phyloP scores from a whole-genome alignment of 106 monocot species.

The Dendrobium huoshanense region DNA sequence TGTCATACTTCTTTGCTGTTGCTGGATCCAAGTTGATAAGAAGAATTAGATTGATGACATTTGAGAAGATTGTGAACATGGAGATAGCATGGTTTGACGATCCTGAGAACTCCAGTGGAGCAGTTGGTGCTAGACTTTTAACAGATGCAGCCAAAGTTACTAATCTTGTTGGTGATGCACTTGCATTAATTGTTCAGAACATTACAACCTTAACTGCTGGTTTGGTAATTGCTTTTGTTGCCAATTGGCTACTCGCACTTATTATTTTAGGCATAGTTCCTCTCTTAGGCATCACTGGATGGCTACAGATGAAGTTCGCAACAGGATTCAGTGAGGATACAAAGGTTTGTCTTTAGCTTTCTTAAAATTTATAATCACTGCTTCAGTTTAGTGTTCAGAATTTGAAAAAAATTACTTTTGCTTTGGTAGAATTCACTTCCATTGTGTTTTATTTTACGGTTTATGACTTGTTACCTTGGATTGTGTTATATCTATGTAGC shows the following conservation, averaged over 20 bases:
- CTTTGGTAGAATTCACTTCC: too few species aligned
- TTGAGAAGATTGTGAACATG: slow-evolving; percentile 27
- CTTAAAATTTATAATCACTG: too few species aligned
- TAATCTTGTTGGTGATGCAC: slow-evolving; percentile 33
- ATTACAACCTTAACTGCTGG: slow-evolving; percentile 22
- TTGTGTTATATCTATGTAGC: too few species aligned
- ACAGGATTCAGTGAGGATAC: slow-evolving; percentile 25
- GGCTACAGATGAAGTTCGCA: slow-evolving; percentile 31
- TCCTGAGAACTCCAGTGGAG: slow-evolving; percentile 31
- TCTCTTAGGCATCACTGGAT: slow-evolving; percentile 27
- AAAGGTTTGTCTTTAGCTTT: slow-evolving; percentile 17
- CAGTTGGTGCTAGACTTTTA: slow-evolving; percentile 32
- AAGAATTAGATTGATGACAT: slow-evolving; percentile 34
- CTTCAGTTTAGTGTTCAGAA: too few species aligned
- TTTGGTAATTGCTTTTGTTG: slow-evolving; percentile 26
- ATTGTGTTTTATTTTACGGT: too few species aligned
- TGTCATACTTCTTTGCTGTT: slow-evolving; percentile 29
- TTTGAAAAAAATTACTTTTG: too few species aligned
- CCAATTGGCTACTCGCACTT: slow-evolving; percentile 25
- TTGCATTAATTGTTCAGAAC: slow-evolving; percentile 23
- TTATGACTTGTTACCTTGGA: too few species aligned
- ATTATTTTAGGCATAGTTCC: slow-evolving; percentile 27
- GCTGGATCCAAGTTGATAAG: slow-evolving; percentile 30
- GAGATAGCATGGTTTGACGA: slow-evolving; percentile 16
- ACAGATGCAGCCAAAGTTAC: slow-evolving; percentile 29